Evolutionary conservation across 2,329 filamentous ascomycete genomes (phyloP), one percentile per base, ranked within the genome.

Genomic region (Trichoderma harzianum): DNA sequence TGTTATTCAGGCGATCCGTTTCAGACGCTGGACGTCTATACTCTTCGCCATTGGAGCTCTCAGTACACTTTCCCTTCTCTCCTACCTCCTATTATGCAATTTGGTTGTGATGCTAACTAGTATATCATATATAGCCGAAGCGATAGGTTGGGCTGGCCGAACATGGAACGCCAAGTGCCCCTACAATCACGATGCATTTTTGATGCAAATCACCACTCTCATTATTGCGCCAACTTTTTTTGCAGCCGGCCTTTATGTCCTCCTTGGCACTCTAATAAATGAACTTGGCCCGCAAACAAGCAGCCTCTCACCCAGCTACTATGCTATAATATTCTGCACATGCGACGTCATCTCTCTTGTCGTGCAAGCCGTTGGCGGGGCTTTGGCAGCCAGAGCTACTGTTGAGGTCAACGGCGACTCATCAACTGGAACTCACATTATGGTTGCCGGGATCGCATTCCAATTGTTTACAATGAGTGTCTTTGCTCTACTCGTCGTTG

Each of bases 221-320:
- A 81, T 83, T 70, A 79, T 83, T 69, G 79, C 77, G 10, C 86
- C 85, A 11, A 84, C 83, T 7, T 87, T 87, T 78, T 86, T 85
- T 76, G 85, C 84, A 16, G 85, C 85, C 2, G 85, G 83, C 2
- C 81, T 87, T 64, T 87, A 87, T 76, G 78, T 87, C 64, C 78
- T 86, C 58, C 81, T 87, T 3, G 85, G 84, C 65, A 80, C 78
- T 36, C 81, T 87, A 71, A 86, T 87, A 78, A 76, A 79, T 30
- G 70, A 82, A 12, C 76, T 85, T 18, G 85, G 85, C 8, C 79
- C 77, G 4, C 73, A 83, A 65, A 32, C 47, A 32, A 65, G 62
- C 62, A 53, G 18, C 3, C 30, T 65, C 10, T 65, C 39, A 28
- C 53, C 65, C 12, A 60, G 51, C 12, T 16, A 36, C 18, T 68